A percentile compares a stretch with the other conserved stretches of the same genome.
Evolutionary conservation across 306 rosid genomes (phyloP).

Genomic region (cucumber (Cucumis sativus)): DNA sequence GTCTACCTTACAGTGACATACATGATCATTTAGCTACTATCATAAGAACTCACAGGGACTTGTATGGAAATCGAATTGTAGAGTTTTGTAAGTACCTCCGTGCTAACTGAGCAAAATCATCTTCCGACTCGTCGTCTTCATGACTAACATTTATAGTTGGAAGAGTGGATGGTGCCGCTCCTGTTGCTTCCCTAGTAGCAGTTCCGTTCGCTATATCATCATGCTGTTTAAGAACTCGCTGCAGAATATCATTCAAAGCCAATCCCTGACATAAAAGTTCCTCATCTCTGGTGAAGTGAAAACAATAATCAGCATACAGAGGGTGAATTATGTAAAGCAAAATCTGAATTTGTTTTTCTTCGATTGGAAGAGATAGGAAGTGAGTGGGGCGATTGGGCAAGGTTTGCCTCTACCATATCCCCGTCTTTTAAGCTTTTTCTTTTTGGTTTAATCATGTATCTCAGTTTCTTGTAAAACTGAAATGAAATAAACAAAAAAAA

Average conservation of each 20-base stretch:
- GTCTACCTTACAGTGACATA: background rate
- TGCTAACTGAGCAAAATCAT: constrained; percentile 77
- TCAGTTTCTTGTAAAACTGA: background rate
- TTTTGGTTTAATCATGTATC: background rate
- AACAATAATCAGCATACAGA: constrained; percentile 12
- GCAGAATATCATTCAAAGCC: constrained; percentile 75
- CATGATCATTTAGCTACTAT: background rate
- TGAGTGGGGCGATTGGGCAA: background rate
- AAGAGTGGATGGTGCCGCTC: constrained; percentile 39
- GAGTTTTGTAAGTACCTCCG: constrained; percentile 36
- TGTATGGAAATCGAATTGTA: background rate
- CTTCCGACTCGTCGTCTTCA: constrained; percentile 81
- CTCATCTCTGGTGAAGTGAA: constrained; percentile 59
- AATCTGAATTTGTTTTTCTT: background rate
- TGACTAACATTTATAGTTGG: constrained; percentile 64
- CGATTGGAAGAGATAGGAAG: background rate
- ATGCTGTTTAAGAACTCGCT: constrained; percentile 63
- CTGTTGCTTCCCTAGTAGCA: constrained; percentile 26
- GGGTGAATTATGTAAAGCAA: background rate
- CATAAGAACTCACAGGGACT: background rate
- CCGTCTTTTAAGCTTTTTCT: background rate
- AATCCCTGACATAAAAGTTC: constrained; percentile 60
- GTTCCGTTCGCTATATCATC: constrained; percentile 55
- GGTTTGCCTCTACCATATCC: background rate
- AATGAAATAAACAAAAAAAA: background rate